Conservation (phyloP, 176 grass and related monocot genomes). For the Juncus effusus region DNA sequence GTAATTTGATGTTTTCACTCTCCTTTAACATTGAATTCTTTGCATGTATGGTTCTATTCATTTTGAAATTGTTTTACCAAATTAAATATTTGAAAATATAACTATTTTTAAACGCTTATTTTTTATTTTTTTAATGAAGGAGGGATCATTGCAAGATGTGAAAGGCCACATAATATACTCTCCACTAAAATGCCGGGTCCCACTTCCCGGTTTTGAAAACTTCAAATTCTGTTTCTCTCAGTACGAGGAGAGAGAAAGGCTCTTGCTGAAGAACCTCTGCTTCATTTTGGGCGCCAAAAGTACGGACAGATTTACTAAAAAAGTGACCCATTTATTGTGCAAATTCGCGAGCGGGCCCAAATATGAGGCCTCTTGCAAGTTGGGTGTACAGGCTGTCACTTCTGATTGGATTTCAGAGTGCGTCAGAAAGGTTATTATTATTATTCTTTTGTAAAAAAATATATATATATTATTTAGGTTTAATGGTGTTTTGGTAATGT, state of each 20-base stretch:
- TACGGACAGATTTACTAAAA: conserved; percentile 50
- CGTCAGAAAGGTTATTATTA: conserved; percentile 21
- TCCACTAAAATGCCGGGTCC: conserved; percentile 67
- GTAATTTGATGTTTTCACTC: background rate
- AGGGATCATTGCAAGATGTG: conserved; percentile 69
- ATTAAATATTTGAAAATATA: conserved; percentile 8
- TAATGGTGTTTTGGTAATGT: conserved; percentile 7
- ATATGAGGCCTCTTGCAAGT: conserved; percentile 60
- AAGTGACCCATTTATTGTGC: conserved; percentile 77
- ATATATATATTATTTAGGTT: no score
- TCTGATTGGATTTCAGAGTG: conserved; percentile 84
- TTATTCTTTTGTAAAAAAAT: no score
- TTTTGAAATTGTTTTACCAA: no score
- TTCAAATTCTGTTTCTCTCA: conserved; percentile 64
- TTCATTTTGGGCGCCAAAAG: conserved; percentile 68
- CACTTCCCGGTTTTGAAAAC: conserved; percentile 63
- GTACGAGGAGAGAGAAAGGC: conserved; percentile 63
- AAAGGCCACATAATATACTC: conserved; percentile 80
- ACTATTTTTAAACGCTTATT: conserved; percentile 31
- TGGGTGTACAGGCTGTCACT: conserved; percentile 50
- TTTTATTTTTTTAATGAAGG: conserved; percentile 45
- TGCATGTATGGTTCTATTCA: conserved; percentile 43
- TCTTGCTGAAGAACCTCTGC: conserved; percentile 76
- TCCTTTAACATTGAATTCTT: conserved; percentile 24
- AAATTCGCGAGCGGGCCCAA: conserved; percentile 66